Base-by-base conservation (phyloP, 768 basidiomycete species). In the Tylopilus plumbeoviolaceoides region DNA sequence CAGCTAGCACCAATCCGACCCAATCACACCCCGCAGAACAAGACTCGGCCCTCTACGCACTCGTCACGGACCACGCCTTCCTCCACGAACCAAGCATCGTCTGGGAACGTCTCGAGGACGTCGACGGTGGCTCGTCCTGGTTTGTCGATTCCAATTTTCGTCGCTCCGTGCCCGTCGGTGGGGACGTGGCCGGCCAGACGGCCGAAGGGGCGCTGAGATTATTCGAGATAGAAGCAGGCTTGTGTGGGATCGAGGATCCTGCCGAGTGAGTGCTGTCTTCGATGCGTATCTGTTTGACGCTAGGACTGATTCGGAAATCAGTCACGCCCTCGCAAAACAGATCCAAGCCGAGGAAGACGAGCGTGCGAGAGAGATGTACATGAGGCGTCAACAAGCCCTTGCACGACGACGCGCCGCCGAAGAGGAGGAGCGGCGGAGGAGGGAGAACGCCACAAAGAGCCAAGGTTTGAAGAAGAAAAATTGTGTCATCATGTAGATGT, bases 91-190 rank as follows among this genome's bases (percentile, higher is more conserved):
- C 83, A 0, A 82, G 82, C 17, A 81, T 95, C 23, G 87, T 94
- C 4, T 97, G 94, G 94, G 94, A 97, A 70, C 82, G 86, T 18
- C 72, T 97, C 27, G 90, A 89, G 60, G 94, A 95, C 62, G 78
- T 94, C 30, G 92, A 95, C 54, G 91, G 91, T 1, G 78, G 81
- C 2, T 84, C 76, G 57, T 82, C 87, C 28, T 79, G 80, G 6
- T 95, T 93, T 62, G 88, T 88, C 20, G 91, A 94, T 64, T 79
- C 82, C 1, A 72, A 82, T 43, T 87, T 95, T 53, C 67, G 77
- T 33, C 73, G 67, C 11, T 73, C 87, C 8, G 82, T 73, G 41
- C 89, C 91, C 1, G 81, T 78, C 0, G 92, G 91, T 0, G 91
- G 91, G 0, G 90, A 93, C 60, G 88, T 84, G 59, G 87, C 89